These are phyloP conservation scores for Chrysoporthe puriensis DNA, from an alignment of 2,329 filamentous ascomycete species.

Conservation along the genomic window DNA sequence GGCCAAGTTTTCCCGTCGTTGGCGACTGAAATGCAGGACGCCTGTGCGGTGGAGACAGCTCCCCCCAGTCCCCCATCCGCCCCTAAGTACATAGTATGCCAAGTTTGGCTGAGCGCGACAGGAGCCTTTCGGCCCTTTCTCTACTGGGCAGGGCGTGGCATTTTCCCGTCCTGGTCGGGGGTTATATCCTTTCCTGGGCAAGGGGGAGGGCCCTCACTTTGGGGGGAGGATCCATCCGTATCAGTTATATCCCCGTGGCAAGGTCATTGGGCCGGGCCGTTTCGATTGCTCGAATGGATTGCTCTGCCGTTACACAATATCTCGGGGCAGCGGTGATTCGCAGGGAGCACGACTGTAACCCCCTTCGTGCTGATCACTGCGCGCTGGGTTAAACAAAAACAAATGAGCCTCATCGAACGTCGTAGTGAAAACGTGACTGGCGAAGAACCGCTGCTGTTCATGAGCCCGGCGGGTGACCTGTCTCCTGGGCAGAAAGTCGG, in stretches of 20 bases:
- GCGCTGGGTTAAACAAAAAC: too few relatives aligned
- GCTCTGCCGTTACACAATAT: conserved; percentile 12
- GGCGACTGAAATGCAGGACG: conserved; percentile 19
- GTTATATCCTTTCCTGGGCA: conserved; percentile 7
- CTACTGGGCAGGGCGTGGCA: conserved; percentile 18
- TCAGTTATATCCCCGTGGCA: conserved; percentile 1
- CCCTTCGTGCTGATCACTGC: conserved; percentile 1
- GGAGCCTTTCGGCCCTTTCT: conserved; percentile 28
- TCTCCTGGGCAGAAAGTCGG: conserved; percentile 7
- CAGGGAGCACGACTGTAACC: background rate
- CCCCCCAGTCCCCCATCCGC: too few relatives aligned
- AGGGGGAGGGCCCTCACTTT: conserved; percentile 5
- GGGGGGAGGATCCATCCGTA: conserved; percentile 12
- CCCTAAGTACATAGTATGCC: background rate
- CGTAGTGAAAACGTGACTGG: background rate
- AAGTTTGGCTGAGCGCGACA: background rate
- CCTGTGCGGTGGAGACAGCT: conserved; percentile 4
- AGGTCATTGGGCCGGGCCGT: conserved; percentile 14
- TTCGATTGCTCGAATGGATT: conserved; percentile 24
- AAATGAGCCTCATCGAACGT: background rate
- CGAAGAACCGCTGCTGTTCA: background rate
- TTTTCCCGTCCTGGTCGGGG: conserved; percentile 11
- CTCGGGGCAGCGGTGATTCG: background rate
- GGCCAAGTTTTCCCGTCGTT: conserved; percentile 21
- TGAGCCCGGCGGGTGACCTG: background rate